Evolutionary conservation across 2,329 filamentous ascomycete species (phyloP).

Genomic region (Calonectria pseudoturangicola): DNA sequence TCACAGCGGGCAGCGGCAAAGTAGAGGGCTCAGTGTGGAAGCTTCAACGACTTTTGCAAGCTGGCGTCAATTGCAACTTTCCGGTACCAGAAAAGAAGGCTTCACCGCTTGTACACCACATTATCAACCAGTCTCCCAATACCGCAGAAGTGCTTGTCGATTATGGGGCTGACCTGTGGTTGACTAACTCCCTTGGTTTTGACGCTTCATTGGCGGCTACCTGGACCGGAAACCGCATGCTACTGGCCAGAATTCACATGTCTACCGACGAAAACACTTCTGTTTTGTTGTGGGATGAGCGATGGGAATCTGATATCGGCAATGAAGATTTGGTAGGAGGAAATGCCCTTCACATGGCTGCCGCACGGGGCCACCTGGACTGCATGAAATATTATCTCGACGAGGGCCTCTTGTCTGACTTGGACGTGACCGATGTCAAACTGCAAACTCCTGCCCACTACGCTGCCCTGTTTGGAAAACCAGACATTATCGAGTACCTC

Average conservation of each 20-base stretch:
- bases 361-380: neutral
- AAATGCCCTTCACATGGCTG: slow-evolving; percentile 6
- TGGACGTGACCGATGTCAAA: neutral
- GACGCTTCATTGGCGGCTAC: slow-evolving; percentile 1
- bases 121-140: neutral
- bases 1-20: neutral
- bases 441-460: slow-evolving; percentile 1
- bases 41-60: neutral
- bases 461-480: neutral
- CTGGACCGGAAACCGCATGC: neutral
- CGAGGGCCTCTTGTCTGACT: neutral
- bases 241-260: slow-evolving; percentile 3
- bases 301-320: neutral
- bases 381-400: neutral
- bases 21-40: slow-evolving; percentile 14
- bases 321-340: neutral
- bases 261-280: neutral
- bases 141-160: neutral
- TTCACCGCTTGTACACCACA: slow-evolving; percentile 1
- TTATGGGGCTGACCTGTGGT: slow-evolving; percentile 4
- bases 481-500: neutral
- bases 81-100: neutral
- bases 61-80: slow-evolving; percentile 6
- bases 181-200: neutral
- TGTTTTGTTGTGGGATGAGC: neutral